Evolutionary conservation across 305 asterid genomes (phyloP), one percentile per base, ranked within the genome.

Genomic region (Fraxinus nigra): DNA sequence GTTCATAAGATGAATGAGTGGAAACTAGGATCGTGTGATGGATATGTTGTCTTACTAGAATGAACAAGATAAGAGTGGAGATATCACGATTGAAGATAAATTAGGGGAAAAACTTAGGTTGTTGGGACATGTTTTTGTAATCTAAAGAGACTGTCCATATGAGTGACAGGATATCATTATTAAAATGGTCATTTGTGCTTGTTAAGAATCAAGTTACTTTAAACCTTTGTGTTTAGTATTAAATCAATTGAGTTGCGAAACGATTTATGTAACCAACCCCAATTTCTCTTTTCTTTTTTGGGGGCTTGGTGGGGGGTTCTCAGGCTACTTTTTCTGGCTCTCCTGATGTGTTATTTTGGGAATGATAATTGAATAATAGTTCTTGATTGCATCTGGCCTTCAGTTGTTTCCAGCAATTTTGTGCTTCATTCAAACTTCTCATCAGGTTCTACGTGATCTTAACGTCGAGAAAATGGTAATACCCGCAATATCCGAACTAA

Each of bases 401-500:
- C 38, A 3, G 67, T 18, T 18, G 4, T 7, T 56, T 56, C 28
- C 26, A 56, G 67, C 67, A 56, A 14, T 46, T 16, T 35, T 75
- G 61, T 46, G 46, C 67, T 48, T 59, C 7, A 65, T 43, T 51
- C 82, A 30, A 61, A n/a, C 70, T 81, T 80, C 69, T 79, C 79
- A 22, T 78, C 92, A 97, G 99, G 92, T 87, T 81, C 98, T 97
- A 72, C 26, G 85, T 84, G 89, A 93, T 82, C 90, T 97, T 79
- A 93, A 91, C 80, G 93, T 97, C 77, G 92, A 88, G 88, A 89
- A 89, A 76, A 89, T 95, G 82, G 92, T 97, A 43, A 92, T 97
- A 79, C 99, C 98, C n/a, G 98, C 99, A 79, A 90, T 94, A 83
- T 81, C 95, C 59, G 97, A 92, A 81, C 94, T 95, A 8, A 87